Base-by-base conservation (phyloP, 306 rosid genomes). In the Trichosanthes cucumerina region DNA sequence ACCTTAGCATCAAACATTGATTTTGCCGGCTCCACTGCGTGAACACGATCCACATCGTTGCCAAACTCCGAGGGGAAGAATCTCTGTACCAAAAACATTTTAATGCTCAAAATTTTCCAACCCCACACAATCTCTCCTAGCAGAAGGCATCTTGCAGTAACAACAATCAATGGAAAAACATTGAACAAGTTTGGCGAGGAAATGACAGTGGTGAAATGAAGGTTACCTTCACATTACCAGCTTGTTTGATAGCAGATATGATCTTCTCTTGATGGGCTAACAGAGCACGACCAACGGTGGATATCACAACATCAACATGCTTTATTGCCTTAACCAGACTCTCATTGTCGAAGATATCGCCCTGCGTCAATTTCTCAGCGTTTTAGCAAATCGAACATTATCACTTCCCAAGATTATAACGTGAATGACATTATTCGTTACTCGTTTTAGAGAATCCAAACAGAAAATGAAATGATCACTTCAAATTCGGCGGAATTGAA, bases 11-110 rank as follows among this genome's bases (percentile, higher is more conserved):
- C 88, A 34, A 73, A 82, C 7, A 80, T 79, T n/a, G 84, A 23
- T 70, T 85, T 85, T 3, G 88, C 88, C 4, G 86, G 88, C 82
- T 82, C 88, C 31, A 85, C 86, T 3, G 86, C 88, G 21, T 82
- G 82, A 4, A 73, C 80, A 3, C 84, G 86, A 78, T 82, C 88
- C 16, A 80, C 88, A 62, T 85, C 88, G 62, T 82, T 85, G 12
- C 88, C 88, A 31, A 82, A 85, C 79, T 85, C 88, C 0, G 88
- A 85, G 5, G 88, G 88, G 50, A 85, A 74, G 57, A 80, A 85
- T 39, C 88, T 85, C 88, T 85, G 77, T 3, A 62, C 76, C n/a
- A 23, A 10, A 43, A 16, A 23, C 1, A 2, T n/a, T 68, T 68
- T n/a, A 41, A 19, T n/a, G 19, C 23, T 72, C n/a, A 39, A 43